Base-by-base conservation (phyloP, 768 basidiomycete species). In the Fibroporia radiculosa region DNA sequence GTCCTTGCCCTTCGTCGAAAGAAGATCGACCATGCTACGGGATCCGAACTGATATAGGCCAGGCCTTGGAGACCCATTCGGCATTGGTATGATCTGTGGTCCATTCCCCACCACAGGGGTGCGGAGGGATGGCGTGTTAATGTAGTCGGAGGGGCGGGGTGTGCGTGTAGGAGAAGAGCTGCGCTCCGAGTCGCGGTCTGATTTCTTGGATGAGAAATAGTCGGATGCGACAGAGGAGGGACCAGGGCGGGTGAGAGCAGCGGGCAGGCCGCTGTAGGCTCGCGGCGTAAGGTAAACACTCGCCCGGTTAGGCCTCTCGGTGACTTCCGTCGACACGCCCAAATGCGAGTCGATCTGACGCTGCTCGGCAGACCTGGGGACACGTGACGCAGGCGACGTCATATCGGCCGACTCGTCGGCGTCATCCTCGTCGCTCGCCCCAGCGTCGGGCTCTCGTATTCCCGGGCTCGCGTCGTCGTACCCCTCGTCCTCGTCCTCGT, bases 1-100 rank as follows among this genome's bases (percentile, higher is more conserved):
- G 44, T 52, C 55, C 38, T 52, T 49, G 25, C 51, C 54, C 32
- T 53, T 58, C n/a, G 48, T 45, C 13, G 60, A 53, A 18, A 61
- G 50, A 13, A 85, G 61, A 56, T 85, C 73, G 41, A 82, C 59
- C 72, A 84, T 73, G 56, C 84, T 86, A 53, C 63, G 71, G 40
- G 83, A 84, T 0, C 74, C 72, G 29, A 70, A 73, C 42, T 75
- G 77, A 56, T 77, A 77, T 56, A 83, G 69, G 38, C 66, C 64
- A 4, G 78, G 74, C 18, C 64, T 52, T 4, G 54, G 52, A 8
- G 55, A 54, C 6, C 29, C 44, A 20, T 54, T 51, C 1, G 59
- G 61, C 57, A 59, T 60, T 10, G 53, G 56, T n/a, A 62, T 45
- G 8, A 47, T 52, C 19, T 28, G 33, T 26, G 40, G 14, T 4